phyloP scores from a whole-genome alignment of 2,329 filamentous ascomycete genomes.

The Colletotrichum scovillei region DNA sequence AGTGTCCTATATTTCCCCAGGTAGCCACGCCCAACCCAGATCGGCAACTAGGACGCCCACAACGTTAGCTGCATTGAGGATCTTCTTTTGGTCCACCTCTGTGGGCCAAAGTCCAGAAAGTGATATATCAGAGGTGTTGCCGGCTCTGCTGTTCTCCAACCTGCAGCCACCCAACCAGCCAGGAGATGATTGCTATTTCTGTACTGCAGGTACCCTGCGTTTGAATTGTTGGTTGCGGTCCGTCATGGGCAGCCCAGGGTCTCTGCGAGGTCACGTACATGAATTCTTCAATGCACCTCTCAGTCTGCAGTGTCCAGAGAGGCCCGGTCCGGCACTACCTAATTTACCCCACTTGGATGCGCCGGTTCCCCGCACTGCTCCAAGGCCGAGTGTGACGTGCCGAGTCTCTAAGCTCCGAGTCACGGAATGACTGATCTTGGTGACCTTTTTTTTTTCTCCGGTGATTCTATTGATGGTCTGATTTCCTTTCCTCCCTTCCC shows the following conservation, averaged over 20 bases:
- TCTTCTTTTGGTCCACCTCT: background rate
- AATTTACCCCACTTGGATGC: background rate
- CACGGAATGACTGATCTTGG: background rate
- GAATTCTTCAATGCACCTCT: background rate
- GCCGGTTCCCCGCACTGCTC: slow-evolving; percentile 10
- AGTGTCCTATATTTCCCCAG: background rate
- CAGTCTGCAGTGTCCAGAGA: background rate
- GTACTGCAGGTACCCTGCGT: background rate
- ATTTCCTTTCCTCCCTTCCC: background rate
- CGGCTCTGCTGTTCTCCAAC: background rate
- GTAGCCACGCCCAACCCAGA: background rate
- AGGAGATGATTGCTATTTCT: background rate
- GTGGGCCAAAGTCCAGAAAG: background rate
- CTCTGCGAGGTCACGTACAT: background rate
- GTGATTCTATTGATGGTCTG: background rate
- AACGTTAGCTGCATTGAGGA: background rate
- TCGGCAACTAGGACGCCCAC: background rate
- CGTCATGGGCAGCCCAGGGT: background rate
- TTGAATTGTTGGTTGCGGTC: background rate
- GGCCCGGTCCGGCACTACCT: background rate
- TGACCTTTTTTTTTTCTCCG: background rate
- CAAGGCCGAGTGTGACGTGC: background rate
- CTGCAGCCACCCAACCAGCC: background rate
- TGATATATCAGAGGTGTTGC: background rate
- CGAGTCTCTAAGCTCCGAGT: background rate